These are phyloP conservation scores for Trichoderma cornu-damae DNA, from an alignment of 2,329 filamentous ascomycete genomes.

Conservation along the genomic window DNA sequence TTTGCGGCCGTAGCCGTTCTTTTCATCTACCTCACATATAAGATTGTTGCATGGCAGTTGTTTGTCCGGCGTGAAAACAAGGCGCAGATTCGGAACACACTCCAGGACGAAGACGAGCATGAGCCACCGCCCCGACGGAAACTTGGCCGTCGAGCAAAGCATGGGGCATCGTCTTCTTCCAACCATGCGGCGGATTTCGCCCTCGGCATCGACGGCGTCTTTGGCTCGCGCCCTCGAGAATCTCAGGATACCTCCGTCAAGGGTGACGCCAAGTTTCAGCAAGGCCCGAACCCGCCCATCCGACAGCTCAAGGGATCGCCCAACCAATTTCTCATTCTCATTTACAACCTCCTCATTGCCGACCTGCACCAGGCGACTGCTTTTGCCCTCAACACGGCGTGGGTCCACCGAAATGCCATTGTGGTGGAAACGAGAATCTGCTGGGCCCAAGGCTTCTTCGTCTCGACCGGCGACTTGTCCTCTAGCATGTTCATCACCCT, in stretches of 20 bases:
- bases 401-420: conserved; percentile 51
- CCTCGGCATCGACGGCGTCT: conserved; percentile 35
- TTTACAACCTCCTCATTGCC: conserved; percentile 64
- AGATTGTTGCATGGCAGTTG: conserved; percentile 29
- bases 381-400: conserved; percentile 58
- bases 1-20: conserved; percentile 29
- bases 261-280: not conserved
- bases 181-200: conserved; percentile 32
- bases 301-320: conserved; percentile 35
- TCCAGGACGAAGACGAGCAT: not conserved
- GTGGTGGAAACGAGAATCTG: conserved; percentile 51
- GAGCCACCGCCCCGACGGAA: conserved; percentile 14
- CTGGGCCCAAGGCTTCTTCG: conserved; percentile 61
- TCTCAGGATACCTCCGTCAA: not conserved
- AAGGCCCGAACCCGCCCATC: not conserved
- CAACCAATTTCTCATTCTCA: conserved; percentile 65
- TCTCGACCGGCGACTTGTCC: conserved; percentile 61
- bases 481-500: conserved; percentile 62
- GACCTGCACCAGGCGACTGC: conserved; percentile 62
- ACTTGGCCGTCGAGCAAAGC: not conserved
- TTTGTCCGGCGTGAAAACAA: conserved; percentile 20
- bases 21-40: conserved; percentile 32
- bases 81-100: not conserved
- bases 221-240: conserved; percentile 20
- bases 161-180: conserved; percentile 14